Evolutionary conservation across 306 rosid genomes (phyloP).

Genomic region (Prunus mongolica): DNA sequence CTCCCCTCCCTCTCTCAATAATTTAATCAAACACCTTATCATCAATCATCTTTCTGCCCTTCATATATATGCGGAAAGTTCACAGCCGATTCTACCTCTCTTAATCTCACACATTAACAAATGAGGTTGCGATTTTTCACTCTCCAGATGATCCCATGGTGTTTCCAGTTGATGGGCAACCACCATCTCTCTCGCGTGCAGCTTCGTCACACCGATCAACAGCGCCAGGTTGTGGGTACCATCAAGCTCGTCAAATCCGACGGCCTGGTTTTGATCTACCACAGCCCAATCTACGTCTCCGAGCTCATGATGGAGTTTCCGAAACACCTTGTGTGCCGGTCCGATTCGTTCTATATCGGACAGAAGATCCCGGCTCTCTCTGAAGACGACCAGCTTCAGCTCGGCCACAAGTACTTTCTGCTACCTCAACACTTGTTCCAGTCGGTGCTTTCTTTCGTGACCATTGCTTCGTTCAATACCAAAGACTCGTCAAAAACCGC

Average conservation of each 20-base stretch:
- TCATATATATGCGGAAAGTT: not conserved
- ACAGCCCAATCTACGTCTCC: slow-evolving; percentile 23
- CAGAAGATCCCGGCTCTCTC: slow-evolving; percentile 44
- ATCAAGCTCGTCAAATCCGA: slow-evolving; percentile 35
- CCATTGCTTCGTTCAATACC: slow-evolving; percentile 29
- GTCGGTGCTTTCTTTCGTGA: slow-evolving; percentile 37
- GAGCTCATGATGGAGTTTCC: slow-evolving; percentile 28
- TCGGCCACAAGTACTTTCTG: slow-evolving; percentile 41
- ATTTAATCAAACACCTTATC: not conserved
- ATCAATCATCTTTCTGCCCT: not conserved
- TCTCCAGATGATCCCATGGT: slow-evolving; percentile 16
- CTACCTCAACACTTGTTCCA: slow-evolving; percentile 36
- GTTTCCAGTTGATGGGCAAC: slow-evolving; percentile 22
- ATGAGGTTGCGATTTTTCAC: slow-evolving; percentile 14
- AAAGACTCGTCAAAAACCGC: not conserved
- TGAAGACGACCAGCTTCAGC: slow-evolving; percentile 28
- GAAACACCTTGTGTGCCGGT: slow-evolving; percentile 31
- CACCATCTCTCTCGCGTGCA: not conserved
- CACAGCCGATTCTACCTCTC: not conserved
- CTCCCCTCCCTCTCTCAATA: not conserved
- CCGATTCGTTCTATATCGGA: slow-evolving; percentile 41
- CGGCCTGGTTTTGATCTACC: slow-evolving; percentile 27
- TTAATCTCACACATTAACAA: not conserved
- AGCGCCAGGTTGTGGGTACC: not conserved
- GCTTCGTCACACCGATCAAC: not conserved